Evolutionary conservation across 192 early-diverging fungal species (phyloP).

Genomic region (Podila epigama): DNA sequence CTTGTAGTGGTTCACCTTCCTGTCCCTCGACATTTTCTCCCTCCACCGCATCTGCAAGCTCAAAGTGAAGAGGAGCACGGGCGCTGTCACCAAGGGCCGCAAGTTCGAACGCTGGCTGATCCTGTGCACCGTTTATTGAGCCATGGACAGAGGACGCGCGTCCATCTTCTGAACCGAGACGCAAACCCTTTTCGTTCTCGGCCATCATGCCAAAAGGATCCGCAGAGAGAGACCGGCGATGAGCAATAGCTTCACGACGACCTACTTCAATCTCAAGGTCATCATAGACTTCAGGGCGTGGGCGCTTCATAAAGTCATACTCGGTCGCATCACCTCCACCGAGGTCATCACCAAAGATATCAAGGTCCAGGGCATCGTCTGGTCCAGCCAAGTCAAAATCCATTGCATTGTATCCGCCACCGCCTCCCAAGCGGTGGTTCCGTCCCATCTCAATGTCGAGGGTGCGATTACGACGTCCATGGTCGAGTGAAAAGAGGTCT

Average conservation of each 20-base stretch:
- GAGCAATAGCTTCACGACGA: constrained; percentile 57
- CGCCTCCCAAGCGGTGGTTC: constrained; percentile 51
- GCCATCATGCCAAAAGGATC: constrained; percentile 44
- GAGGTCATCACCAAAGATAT: constrained; percentile 30
- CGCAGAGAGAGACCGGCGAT: constrained; percentile 38
- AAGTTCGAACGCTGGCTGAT: constrained; percentile 57
- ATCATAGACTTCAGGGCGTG: constrained; percentile 19
- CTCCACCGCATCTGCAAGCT: constrained; percentile 62
- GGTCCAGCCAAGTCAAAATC: constrained; percentile 42
- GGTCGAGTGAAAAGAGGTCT: constrained; percentile 22
- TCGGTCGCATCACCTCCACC: constrained; percentile 26
- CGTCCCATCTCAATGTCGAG: constrained; percentile 48
- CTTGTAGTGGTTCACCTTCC: constrained; percentile 13
- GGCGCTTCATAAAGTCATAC: constrained; percentile 47
- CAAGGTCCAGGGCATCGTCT: constrained; percentile 35
- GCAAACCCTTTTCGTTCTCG: constrained; percentile 17
- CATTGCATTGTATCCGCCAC: constrained; percentile 44
- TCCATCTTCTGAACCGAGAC: constrained; percentile 28
- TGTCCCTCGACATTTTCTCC: constrained; percentile 23
- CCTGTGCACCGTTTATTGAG: constrained; percentile 45
- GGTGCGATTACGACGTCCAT: constrained; percentile 30
- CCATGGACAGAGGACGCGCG: constrained; percentile 24
- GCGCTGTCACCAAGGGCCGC: constrained; percentile 53
- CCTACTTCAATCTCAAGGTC: constrained; percentile 65
- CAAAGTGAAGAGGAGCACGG: constrained; percentile 58